Base-by-base conservation (phyloP, 371 early-diverging fungal species). In the Entomophthora muscae region DNA sequence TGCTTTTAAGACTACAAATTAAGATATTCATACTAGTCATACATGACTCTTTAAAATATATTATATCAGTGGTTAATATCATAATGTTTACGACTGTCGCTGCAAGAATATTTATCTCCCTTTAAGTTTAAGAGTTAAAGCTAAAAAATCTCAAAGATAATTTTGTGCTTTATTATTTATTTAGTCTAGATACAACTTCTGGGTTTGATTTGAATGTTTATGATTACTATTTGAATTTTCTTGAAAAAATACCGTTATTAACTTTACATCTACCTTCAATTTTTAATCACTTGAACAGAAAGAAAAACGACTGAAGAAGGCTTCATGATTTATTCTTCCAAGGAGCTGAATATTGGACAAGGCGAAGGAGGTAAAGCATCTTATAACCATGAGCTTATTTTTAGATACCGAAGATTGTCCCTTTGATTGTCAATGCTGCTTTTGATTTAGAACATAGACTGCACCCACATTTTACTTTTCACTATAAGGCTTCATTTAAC, bases 341-440 rank as follows among this genome's bases (percentile, higher is more conserved):
- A 29, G 7, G 58, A 57, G 29, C 58, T 57, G 1, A 57, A 57
- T 57, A 57, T 57, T 29, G 58, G 58, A 2, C 58, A 57, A 57
- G 58, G 58, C 12, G 58, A 57, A 57, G 58, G 58, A 57, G 32
- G 58, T 57, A 57, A 13, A 7, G 27, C 2, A 13, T 57, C 12
- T 2, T 29, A 24, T 29, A 26, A 29, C 26, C 26, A 21, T 21
- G 2, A 55, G 21, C 12, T 31, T 2, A 10, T 57, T 12, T 29
- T 13, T 57, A 57, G 58, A 57, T 28, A 57, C 58, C 17, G n/a
- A 26, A 24, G 27, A 26, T 21, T 57, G 58, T 29, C 58, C 58
- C 7, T 57, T 57, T 29, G 58, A 57, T 21, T 57, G 58, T 29
- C 17, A 57, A 26, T 57, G 58, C 58, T 57, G 58, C 29, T 57